A percentile compares a stretch with the other conserved stretches of the same genome.
Evolutionary conservation across 2,329 filamentous ascomycete genomes (phyloP).

Genomic region (Penicillium nordicum): DNA sequence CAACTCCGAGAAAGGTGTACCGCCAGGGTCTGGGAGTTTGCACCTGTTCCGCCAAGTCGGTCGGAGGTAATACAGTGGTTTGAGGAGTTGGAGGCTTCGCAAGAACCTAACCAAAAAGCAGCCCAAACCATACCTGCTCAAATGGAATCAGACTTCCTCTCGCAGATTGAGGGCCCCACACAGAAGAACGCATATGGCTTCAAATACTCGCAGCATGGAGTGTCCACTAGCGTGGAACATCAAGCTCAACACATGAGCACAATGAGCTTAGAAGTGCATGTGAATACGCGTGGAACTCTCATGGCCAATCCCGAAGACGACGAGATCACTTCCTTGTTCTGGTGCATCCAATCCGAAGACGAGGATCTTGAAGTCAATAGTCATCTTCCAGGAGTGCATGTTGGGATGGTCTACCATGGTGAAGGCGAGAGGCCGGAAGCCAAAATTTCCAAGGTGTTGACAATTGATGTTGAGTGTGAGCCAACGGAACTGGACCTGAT

Average conservation of each 20-base stretch:
- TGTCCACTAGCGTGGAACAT: conserved; percentile 72
- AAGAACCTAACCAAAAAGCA: conserved; percentile 3
- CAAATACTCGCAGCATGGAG: conserved; percentile 76
- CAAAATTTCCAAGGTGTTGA: conserved; percentile 60
- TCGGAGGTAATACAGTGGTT: conserved; percentile 70
- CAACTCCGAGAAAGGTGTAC: conserved; percentile 57
- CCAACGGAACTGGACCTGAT: conserved; percentile 78
- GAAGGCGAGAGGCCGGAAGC: conserved; percentile 57
- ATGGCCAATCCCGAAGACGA: conserved; percentile 89
- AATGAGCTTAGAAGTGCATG: conserved; percentile 90
- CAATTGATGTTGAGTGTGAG: conserved; percentile 69
- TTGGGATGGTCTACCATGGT: conserved; percentile 72
- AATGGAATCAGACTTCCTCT: conserved; percentile 49
- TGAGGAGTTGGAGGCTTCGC: conserved; percentile 32
- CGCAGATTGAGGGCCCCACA: conserved; percentile 85
- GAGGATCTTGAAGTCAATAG: conserved; percentile 52
- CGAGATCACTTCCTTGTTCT: conserved; percentile 83
- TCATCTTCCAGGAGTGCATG: conserved; percentile 50
- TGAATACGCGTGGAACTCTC: conserved; percentile 77
- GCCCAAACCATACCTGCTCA: conserved; percentile 14
- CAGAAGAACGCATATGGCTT: conserved; percentile 78
- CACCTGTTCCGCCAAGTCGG: conserved; percentile 64
- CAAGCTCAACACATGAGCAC: conserved; percentile 93
- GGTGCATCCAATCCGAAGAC: conserved; percentile 79
- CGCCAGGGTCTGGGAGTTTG: conserved; percentile 73